Conservation (phyloP, 495 filamentous ascomycete genomes). For the Hypoxylon cercidicola region DNA sequence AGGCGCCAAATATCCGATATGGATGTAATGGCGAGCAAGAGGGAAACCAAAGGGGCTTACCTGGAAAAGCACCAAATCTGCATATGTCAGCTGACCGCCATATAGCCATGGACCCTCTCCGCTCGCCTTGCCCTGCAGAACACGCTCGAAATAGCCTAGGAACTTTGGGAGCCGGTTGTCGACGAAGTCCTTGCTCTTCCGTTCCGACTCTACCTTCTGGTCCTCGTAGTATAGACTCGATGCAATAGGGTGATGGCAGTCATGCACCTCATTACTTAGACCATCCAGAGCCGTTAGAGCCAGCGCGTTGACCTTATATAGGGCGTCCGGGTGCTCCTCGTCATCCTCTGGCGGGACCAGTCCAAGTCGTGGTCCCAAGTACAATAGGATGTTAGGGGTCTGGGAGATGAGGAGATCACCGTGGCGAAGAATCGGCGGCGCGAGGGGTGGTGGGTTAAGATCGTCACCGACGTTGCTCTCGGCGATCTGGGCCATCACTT, state of each 20-base stretch:
- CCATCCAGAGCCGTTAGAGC: slow-evolving; percentile 74
- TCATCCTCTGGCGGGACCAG: slow-evolving; percentile 53
- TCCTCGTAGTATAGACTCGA: slow-evolving; percentile 69
- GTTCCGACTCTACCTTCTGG: slow-evolving; percentile 68
- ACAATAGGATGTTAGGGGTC: slow-evolving; percentile 71
- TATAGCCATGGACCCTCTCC: slow-evolving; percentile 68
- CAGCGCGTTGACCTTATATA: slow-evolving; percentile 65
- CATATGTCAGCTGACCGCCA: slow-evolving; percentile 67
- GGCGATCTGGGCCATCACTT: slow-evolving; percentile 50
- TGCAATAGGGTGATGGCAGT: slow-evolving; percentile 73
- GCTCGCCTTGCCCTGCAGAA: slow-evolving; percentile 64
- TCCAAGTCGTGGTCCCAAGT: slow-evolving; percentile 65
- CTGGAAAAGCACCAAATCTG: slow-evolving; percentile 76
- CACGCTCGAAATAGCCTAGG: slow-evolving; percentile 70
- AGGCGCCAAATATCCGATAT: too few relatives aligned
- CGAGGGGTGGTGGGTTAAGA: slow-evolving; percentile 67
- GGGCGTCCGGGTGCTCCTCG: slow-evolving; percentile 54
- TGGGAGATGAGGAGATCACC: slow-evolving; percentile 69
- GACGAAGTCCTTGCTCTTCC: slow-evolving; percentile 62
- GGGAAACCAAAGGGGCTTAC: slow-evolving; percentile 43
- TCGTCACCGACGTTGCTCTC: slow-evolving; percentile 51
- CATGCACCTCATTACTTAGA: slow-evolving; percentile 71
- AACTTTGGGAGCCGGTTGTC: slow-evolving; percentile 72
- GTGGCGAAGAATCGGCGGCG: slow-evolving; percentile 69
- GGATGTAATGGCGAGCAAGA: too few relatives aligned